Base-by-base conservation (phyloP, 768 basidiomycete genomes). In the Kwoniella sp. region DNA sequence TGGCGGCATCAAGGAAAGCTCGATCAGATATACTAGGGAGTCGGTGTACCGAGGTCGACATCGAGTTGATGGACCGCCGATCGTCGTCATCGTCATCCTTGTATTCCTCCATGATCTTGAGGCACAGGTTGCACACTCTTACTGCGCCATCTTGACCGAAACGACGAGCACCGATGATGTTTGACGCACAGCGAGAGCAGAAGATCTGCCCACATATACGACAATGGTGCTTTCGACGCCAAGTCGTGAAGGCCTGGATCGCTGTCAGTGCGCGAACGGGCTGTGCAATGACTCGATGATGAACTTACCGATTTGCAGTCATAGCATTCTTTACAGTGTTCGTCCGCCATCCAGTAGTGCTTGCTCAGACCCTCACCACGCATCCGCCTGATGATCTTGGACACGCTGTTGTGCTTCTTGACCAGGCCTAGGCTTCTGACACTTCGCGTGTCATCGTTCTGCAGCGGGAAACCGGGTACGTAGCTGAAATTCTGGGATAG, bases 341-440 rank as follows among this genome's bases (percentile, higher is more conserved):
- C 89, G 67, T 96, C 92, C 56, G 90, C 88, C 91, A 98, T 96
- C 95, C 95, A 99, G 69, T 96, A 96, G 67, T 95, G 89, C 58
- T 85, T 83, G 20, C 88, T 67, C 72, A 56, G 62, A 80, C 91
- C 90, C 81, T 93, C 90, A 36, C 92, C 92, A 50, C 91, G 80
- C 64, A 95, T 83, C 56, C 88, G 78, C 63, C 91, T 79, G 57
- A 95, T 92, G 27, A 90, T 88, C 74, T 90, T 90, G 15, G 88
- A 90, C 0, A 91, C 91, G 9, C 88, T 90, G 19, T 81, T 84
- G 5, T 85, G 85, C 59, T 84, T 78, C 60, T 87, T 85, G 36
- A 60, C 60, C 78, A 67, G 50, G 53, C 69, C 40, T 65, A 91
- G 81, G 66, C 90, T 75, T 32, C 64, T 57, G 1, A 75, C 57